Evolutionary conservation across 1,284 basidiomycete genomes (phyloP), one percentile per base, ranked within the genome.

Genomic region (Cryptococcus sp.): DNA sequence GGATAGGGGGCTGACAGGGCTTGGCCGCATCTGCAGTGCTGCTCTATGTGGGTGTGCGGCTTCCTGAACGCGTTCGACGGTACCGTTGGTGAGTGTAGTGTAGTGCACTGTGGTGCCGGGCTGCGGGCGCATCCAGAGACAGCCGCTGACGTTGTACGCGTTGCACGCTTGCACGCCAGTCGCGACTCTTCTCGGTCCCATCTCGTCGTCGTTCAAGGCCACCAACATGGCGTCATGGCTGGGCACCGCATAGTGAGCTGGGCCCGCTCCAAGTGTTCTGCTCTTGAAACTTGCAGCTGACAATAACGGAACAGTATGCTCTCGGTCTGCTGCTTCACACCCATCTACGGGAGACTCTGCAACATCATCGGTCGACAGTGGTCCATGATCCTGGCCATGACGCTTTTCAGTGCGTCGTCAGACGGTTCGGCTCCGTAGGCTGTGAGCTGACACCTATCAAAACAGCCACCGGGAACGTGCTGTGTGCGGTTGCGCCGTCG

Each of bases 291-390:
- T 8, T 28, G 2, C 5, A n/a, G 43, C 33, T 6, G 7, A 24
- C 13, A 9, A 39, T 50, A 12, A 36, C 50, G 7, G 11, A 6
- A 11, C 43, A 72, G 71, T 78, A 80, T 94, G 60, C 80, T 94
- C 47, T 90, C 88, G 42, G 86, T 93, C 47, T 94, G 76, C 73
- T 92, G 89, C 77, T 92, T 93, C 71, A 92, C 89, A 18, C 90
- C 90, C 55, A 79, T 93, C 64, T 93, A 92, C 79, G 89, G 91
- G 46, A 84, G 90, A 57, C 80, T 95, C 56, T 85, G 88, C 60
- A 89, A 94, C 77, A 91, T 93, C 65, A 78, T 95, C 64, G 91
- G 91, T 18, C 82, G 91, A 48, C 89, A 88, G 77, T 85, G 87
- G 40, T 87, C 77, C 1, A 75, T 78, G 62, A 79, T 94, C 61